Evolutionary conservation across 139 green algal species (phyloP), one percentile per base, ranked within the genome.

Genomic region (Yamagishiella unicocca): DNA sequence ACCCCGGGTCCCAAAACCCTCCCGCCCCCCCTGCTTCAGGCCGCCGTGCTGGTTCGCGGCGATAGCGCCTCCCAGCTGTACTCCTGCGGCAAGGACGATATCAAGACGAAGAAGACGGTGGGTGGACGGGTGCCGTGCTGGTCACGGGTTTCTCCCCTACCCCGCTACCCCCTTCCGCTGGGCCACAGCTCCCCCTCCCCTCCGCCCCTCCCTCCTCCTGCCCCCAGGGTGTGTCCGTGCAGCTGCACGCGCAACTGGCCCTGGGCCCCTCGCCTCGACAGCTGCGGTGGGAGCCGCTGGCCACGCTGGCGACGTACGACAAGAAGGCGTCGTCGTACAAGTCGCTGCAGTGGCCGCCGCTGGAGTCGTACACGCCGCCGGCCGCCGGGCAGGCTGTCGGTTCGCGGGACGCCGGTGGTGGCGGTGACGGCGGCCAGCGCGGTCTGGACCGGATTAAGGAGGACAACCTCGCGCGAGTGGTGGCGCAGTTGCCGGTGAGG

Each of bases 261-360:
- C 71, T 19, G 17, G 71, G 71, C 24, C 71, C 71, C 35, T 40
- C 71, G 1, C 19, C 12, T 14, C 21, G 71, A 5, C 71, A 79
- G 29, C 25, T 79, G 31, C 12, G 31, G 33, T 82, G 75, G 75
- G 50, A 82, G 50, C 50, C 53, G n/a, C 75, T 68, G 22, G 50
- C 75, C n/a, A 68, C 50, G 33, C 75, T 82, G 50, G 31, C 75
- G 22, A 33, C 50, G 46, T 82, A 82, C 75, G 75, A 82, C 75
- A 82, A 82, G 75, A 68, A 68, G 50, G 33, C n/a, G 31, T 33
- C 50, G 75, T 70, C 75, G 75, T 82, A 82, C 75, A 46, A 33
- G 75, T 12, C 50, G 14, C n/a, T 82, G 25, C 6, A 10, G 31
- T 50, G 31, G 31, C 50, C 50, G n/a, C 50, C n/a, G 5, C 33